Evolutionary conservation across 2,329 filamentous ascomycete species (phyloP), one percentile per base, ranked within the genome.

Genomic region (Aspergillus sp.): DNA sequence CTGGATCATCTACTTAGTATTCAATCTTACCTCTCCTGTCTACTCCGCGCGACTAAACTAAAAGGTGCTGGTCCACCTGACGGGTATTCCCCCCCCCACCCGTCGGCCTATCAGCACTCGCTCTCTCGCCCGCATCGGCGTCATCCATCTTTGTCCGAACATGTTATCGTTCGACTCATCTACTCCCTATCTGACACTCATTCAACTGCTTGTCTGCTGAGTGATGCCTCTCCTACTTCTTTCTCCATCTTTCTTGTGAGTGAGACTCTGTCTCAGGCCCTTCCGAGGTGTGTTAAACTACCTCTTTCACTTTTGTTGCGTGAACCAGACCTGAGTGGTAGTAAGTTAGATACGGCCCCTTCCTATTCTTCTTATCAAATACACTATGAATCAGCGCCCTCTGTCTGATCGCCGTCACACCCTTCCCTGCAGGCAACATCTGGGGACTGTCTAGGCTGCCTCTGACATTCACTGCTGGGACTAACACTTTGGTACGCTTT

Each of bases 11-110:
- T 21, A 21, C 21, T 21, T 21, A 36, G 30, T 36, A 25, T 25
- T 25, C 6, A 25, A 28, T 28, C 25, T 28, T 28, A 28, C 25
- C 25, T 28, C 25, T 30, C 10, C 28, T 28, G 28, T 30, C n/a
- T n/a, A 30, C 10, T 30, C 28, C 28, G 28, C 10, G 10, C 28
- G 28, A 30, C 28, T 30, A 30, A 30, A 30, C 28, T 30, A 30
- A 13, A 15, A 49, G 55, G 55, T 49, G 55, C 43, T 21, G 59
- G 53, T 62, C 60, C 63, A 66, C 63, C 59, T 63, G 63, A 65
- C 62, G 61, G 63, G 57, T 57, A 51, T 36, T 36, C 5, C 30
- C 53, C 30, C 53, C 65, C 65, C 65, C 65, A 63, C 65, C 62
- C 60, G 48, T 57, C 60, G 25, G 53, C 62, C 62, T 64, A 64